Evolutionary conservation across 2,329 filamentous ascomycete genomes (phyloP).

Genomic region (Aspergillus piperis): DNA sequence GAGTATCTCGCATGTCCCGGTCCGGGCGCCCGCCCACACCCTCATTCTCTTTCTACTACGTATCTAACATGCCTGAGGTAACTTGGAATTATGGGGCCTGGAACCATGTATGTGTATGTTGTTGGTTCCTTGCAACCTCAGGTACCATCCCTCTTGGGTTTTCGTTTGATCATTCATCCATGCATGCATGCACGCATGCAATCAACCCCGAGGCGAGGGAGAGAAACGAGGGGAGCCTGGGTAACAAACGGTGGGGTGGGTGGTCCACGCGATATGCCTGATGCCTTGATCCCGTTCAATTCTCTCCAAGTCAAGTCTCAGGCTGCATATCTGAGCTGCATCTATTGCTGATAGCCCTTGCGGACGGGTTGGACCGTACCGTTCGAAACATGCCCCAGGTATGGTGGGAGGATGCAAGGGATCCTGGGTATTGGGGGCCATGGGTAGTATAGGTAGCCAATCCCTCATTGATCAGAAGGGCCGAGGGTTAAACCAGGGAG

Average conservation of each 20-base stretch:
- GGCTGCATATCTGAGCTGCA: not conserved
- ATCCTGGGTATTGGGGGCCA: not conserved
- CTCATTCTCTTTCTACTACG: not conserved
- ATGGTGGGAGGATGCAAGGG: constrained; percentile 15
- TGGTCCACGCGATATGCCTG: not conserved
- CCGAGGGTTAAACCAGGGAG: no score
- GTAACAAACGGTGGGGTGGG: not conserved
- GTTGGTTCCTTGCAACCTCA: constrained; percentile 1
- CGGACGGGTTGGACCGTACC: constrained; percentile 22
- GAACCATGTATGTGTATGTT: not conserved
- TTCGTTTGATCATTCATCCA: not conserved
- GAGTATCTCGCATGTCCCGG: constrained; percentile 2
- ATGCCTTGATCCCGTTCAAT: not conserved
- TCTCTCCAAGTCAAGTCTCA: not conserved
- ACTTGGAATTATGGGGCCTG: not conserved
- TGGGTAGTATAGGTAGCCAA: not conserved
- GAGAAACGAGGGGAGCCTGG: not conserved
- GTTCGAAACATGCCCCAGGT: constrained; percentile 3
- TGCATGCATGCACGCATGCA: not conserved
- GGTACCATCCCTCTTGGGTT: not conserved
- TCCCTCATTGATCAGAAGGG: not conserved
- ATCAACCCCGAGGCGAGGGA: not conserved
- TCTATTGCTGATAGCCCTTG: constrained; percentile 9
- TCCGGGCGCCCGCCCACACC: not conserved
- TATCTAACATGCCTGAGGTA: not conserved